These are phyloP conservation scores for Dacryopinax primogenitus DNA, from an alignment of 768 basidiomycete species.

Conservation along the genomic window DNA sequence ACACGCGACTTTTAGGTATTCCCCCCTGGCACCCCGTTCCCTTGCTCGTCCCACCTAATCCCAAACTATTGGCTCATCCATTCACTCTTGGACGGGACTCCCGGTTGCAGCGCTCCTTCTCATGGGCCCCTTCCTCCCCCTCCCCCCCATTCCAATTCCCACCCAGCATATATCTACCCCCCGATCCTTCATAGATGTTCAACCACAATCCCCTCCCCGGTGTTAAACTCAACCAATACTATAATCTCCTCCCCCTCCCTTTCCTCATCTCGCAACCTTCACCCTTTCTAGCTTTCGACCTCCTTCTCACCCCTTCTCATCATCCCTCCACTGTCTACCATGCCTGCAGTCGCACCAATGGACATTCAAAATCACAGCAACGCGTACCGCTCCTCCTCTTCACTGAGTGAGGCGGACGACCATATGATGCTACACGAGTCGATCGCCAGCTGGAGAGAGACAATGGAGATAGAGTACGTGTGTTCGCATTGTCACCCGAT, in stretches of 20 bases:
- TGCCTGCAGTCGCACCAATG: neutral
- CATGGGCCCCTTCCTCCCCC: neutral
- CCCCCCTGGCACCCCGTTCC: neutral
- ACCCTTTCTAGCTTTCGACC: neutral
- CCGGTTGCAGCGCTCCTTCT: neutral
- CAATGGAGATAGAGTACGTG: constrained; percentile 3
- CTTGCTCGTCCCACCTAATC: neutral
- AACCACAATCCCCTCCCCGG: neutral
- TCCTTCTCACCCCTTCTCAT: neutral
- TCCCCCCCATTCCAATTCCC: neutral
- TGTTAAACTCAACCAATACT: neutral
- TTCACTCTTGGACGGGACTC: neutral
- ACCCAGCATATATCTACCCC: constrained; percentile 3
- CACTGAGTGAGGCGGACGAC: constrained; percentile 3
- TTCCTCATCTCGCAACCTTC: neutral
- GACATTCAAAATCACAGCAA: constrained; percentile 2
- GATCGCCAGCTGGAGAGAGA: neutral
- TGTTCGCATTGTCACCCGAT: neutral
- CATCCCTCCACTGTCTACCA: neutral
- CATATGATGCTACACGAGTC: constrained; percentile 3
- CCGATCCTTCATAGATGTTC: neutral
- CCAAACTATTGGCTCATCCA: neutral
- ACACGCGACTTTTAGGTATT: neutral
- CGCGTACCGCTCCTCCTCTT: constrained; percentile 3
- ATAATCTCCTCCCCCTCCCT: neutral